A percentile compares a stretch with the other conserved stretches of the same genome.
phyloP scores from a whole-genome alignment of 495 filamentous ascomycete species.

The Elaphomyces granulatus region DNA sequence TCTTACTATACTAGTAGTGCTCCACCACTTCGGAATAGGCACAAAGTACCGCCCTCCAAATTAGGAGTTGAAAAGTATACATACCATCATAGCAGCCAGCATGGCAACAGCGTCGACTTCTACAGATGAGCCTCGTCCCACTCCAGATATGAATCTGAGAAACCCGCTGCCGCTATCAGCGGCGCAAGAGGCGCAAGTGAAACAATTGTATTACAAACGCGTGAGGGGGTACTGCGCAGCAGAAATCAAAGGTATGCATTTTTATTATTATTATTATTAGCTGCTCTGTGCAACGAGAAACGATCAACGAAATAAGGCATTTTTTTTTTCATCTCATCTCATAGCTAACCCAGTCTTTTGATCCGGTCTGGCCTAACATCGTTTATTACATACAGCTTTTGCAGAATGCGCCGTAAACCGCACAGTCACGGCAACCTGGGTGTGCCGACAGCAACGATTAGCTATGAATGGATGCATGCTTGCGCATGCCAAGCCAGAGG shows the following conservation, averaged over 20 bases:
- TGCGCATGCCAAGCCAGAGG: conserved; percentile 61
- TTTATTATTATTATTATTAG: too few species aligned
- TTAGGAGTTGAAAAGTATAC: not conserved
- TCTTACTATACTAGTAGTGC: too few species aligned
- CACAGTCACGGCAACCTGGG: conserved; percentile 73
- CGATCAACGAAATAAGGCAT: not conserved
- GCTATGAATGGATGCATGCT: conserved; percentile 94
- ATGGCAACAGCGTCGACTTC: conserved; percentile 10
- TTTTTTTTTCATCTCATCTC: not conserved
- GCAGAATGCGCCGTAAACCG: conserved; percentile 76
- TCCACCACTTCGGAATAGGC: too few species aligned
- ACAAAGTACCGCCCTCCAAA: not conserved
- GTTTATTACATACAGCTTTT: conserved; percentile 61
- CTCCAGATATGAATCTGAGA: conserved; percentile 32
- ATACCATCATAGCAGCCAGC: too few species aligned
- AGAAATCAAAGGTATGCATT: conserved; percentile 87
- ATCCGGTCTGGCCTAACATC: too few species aligned
- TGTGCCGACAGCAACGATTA: conserved; percentile 61
- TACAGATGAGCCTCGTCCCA: not conserved
- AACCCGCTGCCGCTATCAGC: conserved; percentile 91
- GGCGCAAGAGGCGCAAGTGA: conserved; percentile 79
- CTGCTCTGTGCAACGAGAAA: too few species aligned
- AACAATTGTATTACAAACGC: conserved; percentile 75
- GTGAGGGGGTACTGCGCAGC: conserved; percentile 64
- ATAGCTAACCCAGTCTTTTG: conserved; percentile 3